Base-by-base conservation (phyloP, 148 eudicot species). In the Polygonum aviculare region DNA sequence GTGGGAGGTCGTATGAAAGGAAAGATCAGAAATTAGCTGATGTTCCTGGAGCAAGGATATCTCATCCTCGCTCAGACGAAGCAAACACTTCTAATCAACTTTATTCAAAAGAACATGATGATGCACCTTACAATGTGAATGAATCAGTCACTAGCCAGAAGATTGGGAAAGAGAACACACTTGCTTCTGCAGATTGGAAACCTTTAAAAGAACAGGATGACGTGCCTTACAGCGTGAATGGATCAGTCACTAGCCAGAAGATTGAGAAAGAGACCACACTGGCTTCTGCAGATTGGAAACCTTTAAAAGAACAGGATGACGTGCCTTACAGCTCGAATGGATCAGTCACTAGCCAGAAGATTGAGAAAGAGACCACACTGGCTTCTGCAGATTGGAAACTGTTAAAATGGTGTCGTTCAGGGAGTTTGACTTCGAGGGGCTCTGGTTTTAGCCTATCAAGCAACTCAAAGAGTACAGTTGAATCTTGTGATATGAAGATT, bases 321-420 rank as follows among this genome's bases (percentile, higher is more conserved):
- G 86, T 85, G 80, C 76, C 60, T 16, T 76, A 72, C 77, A 82
- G 80, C 81, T 77, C 49, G 57, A 79, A 82, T 80, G 91, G 81
- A 39, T 69, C 78, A 74, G 81, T 75, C 52, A 39, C 78, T 49
- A 79, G 83, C 52, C 93, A 77, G 76, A 87, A 73, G 80, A 36
- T 78, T 51, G 91, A 90, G 31, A 90, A 79, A 72, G 93, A 87
- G 57, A 88, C 80, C 74, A 79, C 83, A 11, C 63, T 82, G 79
- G 91, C 83, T 35, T 76, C 88, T 5, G 81, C 83, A 19, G 91
- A 88, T 80, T 88, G 93, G 99, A 91, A 89, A 81, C 89, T 94
- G 74, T 77, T 86, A 71, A 90, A 91, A 80, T 90, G 96, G 93
- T 86, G 87, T 22, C 86, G 91, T 45, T 85, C 93, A 0, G 96